phyloP scores from a whole-genome alignment of 805 yeast genomes.

The Teunomyces barrocoloradensis region DNA sequence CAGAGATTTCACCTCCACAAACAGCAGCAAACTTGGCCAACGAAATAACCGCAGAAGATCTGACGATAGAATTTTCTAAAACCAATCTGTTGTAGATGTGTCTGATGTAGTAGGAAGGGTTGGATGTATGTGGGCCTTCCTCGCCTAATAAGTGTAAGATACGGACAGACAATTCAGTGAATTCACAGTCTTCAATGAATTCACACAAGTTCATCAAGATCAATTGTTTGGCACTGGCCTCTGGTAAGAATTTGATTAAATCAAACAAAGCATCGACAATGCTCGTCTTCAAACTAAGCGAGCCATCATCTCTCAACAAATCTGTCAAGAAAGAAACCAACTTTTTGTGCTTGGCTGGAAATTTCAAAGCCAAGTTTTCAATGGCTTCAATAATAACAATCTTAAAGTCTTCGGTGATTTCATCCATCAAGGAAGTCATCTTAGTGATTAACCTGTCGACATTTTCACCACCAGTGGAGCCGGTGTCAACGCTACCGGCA shows the following conservation, averaged over 20 bases:
- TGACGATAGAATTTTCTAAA: constrained; percentile 88
- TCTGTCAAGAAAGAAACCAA: constrained; percentile 81
- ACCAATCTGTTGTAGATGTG: constrained; percentile 97
- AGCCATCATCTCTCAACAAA: constrained; percentile 87
- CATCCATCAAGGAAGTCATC: constrained; percentile 85
- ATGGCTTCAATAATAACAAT: constrained; percentile 93
- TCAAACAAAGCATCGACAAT: constrained; percentile 93
- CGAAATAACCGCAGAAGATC: constrained; percentile 94
- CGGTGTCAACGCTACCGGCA: constrained; percentile 46
- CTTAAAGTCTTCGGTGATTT: constrained; percentile 93
- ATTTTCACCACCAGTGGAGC: constrained; percentile 44
- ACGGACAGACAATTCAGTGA: constrained; percentile 89
- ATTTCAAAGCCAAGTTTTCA: constrained; percentile 85
- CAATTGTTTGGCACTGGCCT: constrained; percentile 63
- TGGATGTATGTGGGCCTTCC: constrained; percentile 85
- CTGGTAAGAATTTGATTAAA: constrained; percentile 80
- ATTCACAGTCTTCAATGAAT: constrained; percentile 97
- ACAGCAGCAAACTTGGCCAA: constrained; percentile 85
- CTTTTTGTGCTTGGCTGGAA: constrained; percentile 84
- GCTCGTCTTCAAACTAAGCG: constrained; percentile 76
- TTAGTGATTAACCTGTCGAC: constrained; percentile 88
- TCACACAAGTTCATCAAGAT: constrained; percentile 91
- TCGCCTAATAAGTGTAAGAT: constrained; percentile 88
- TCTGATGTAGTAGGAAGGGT: constrained; percentile 89
- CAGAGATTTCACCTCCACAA: constrained; percentile 62